Evolutionary conservation across 345 rosid genomes (phyloP).

Genomic region (Lenwebbia sp.): DNA sequence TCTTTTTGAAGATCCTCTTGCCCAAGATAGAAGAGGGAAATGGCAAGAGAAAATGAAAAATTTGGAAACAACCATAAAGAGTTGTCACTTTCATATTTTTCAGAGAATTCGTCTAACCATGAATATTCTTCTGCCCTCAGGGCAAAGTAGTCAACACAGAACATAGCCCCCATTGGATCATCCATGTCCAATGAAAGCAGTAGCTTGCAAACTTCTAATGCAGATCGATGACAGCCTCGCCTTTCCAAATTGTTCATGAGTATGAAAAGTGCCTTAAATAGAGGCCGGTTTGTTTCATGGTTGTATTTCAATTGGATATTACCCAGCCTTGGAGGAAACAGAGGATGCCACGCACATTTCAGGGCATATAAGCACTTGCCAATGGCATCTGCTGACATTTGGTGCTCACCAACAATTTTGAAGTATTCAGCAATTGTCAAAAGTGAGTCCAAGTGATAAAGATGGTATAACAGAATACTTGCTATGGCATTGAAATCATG

Average conservation of each 20-base stretch:
- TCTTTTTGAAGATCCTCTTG: constrained; percentile 29
- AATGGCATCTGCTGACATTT: constrained; percentile 75
- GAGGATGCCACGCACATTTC: constrained; percentile 90
- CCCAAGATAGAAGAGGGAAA: constrained; percentile 64
- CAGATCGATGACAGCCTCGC: constrained; percentile 91
- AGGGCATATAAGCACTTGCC: constrained; percentile 72
- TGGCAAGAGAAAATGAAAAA: constrained; percentile 81
- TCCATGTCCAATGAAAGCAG: constrained; percentile 69
- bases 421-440: constrained; percentile 89
- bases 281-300: constrained; percentile 73
- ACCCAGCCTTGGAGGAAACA: constrained; percentile 65
- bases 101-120: constrained; percentile 74
- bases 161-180: constrained; percentile 82
- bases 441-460: constrained; percentile 88
- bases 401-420: constrained; percentile 72
- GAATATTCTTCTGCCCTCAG: constrained; percentile 75
- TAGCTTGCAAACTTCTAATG: constrained; percentile 80
- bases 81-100: constrained; percentile 55
- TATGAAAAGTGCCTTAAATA: constrained; percentile 61
- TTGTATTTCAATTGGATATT: constrained; percentile 60
- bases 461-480: constrained; percentile 48
- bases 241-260: constrained; percentile 87
- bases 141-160: constrained; percentile 83
- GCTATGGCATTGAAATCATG: constrained; percentile 83
- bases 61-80: constrained; percentile 88